Base-by-base conservation (phyloP, 169 alveolate genomes). In the Plasmodium reichenowi region DNA sequence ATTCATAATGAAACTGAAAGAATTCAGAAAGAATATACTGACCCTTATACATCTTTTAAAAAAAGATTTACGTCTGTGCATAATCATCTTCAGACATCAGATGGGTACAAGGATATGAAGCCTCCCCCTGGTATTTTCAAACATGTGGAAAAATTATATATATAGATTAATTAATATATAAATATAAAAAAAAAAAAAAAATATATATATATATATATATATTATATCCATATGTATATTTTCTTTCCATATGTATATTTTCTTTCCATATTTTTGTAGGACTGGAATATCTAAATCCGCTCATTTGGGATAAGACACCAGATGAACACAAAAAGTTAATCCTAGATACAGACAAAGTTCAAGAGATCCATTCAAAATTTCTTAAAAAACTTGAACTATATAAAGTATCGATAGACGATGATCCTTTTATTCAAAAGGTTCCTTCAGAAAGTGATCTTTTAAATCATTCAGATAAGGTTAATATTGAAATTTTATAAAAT, bases 391-490 rank as follows among this genome's bases (percentile, higher is more conserved):
- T 91, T 10, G 93, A 85, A 52, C 22, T 85, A 15, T 88, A 89
- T 24, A 89, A 91, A 43, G 94, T 80, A 8, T 58, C 89, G 2
- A 70, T 85, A 26, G 74, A 74, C 50, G 94, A 91, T 12, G 94
- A 91, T 63, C 94, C 94, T n/a, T 85, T 91, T 72, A 47, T 88
- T 29, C 92, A 80, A 58, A 70, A 78, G 52, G 89, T 50, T 7
- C 89, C 89, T 3, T 52, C 89, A n/a, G 89, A 78, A 70, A 78
- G 48, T 70, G 89, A 78, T 26, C 64, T 78, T 0, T 13, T 78
- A 45, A 70, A 59, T 20, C 38, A 78, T 45, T 47, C 66, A 10
- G 70, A 78, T 45, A 78, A 63, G 68, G 89, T 78, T 9, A 72
- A 78, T 22, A 50, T 78, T 26, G 63, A 78, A 20, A 48, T 64